Evolutionary conservation across 1,284 basidiomycete genomes (phyloP).

Genomic region (Fomitiporia mediterranea): DNA sequence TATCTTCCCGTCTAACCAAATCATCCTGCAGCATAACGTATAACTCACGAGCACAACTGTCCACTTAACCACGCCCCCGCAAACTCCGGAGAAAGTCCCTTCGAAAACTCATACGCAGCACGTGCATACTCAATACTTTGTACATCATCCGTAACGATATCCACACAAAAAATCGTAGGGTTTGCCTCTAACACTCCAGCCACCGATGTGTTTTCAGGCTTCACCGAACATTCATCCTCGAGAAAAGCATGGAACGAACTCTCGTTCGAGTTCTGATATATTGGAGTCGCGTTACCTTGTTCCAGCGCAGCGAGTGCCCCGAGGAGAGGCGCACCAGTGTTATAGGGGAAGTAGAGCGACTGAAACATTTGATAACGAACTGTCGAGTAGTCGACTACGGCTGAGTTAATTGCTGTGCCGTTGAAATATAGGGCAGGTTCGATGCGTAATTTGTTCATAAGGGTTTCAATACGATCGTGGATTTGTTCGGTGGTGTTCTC

Average conservation of each 20-base stretch:
- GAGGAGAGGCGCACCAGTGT: conserved; percentile 1
- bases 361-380: conserved; percentile 17
- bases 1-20: neutral
- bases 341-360: conserved; percentile 19
- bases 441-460: neutral
- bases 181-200: conserved; percentile 15
- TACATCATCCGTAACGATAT: neutral
- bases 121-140: neutral
- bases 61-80: neutral
- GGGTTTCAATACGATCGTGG: conserved; percentile 18
- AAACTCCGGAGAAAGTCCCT: conserved; percentile 2
- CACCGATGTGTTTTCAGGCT: conserved; percentile 3
- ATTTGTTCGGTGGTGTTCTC: conserved; percentile 20
- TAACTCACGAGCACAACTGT: conserved; percentile 11
- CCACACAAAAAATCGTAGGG: conserved; percentile 12
- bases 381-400: conserved; percentile 16
- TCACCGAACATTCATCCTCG: conserved; percentile 9
- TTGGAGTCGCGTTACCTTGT: conserved; percentile 17
- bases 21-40: no score
- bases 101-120: conserved; percentile 2
- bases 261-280: conserved; percentile 2
- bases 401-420: no score
- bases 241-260: neutral
- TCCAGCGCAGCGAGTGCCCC: conserved; percentile 19
- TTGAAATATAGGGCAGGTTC: conserved; percentile 8